A percentile compares a stretch with the other conserved stretches of the same genome.
Conservation (phyloP, 441 rosid genomes). For the Gossypium gossypioides region DNA sequence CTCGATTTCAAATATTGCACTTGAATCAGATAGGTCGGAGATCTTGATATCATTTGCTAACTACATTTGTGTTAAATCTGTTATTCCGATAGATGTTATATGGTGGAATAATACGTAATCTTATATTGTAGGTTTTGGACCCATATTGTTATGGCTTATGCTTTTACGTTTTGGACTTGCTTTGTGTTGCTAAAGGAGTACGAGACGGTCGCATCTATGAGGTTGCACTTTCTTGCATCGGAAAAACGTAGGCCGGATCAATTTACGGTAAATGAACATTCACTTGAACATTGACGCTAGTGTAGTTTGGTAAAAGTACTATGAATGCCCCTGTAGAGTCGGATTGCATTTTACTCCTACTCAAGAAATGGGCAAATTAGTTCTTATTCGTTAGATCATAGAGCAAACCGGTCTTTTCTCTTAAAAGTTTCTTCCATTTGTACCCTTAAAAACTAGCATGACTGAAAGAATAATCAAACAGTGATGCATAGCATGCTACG, state of each 20-base stretch:
- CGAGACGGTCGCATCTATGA: constrained; percentile 62
- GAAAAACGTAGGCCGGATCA: constrained; percentile 85
- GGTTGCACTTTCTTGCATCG: constrained; percentile 79
- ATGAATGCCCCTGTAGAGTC: too few species aligned
- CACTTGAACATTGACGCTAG: too few species aligned
- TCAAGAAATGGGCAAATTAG: too few species aligned
- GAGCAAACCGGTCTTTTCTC: too few species aligned
- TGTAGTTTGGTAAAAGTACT: too few species aligned
- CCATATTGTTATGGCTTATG: constrained; percentile 77
- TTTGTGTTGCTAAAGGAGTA: constrained; percentile 73
- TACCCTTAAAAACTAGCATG: too few species aligned
- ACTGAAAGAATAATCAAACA: too few species aligned
- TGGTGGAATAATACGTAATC: background rate
- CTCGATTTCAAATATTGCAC: constrained; percentile 72
- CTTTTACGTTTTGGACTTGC: constrained; percentile 84
- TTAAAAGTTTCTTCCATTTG: too few species aligned
- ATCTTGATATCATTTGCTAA: background rate
- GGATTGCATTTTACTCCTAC: too few species aligned
- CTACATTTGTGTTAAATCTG: background rate
- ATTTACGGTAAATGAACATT: constrained; percentile 47
- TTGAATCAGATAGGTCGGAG: constrained; percentile 46
- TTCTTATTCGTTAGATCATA: too few species aligned
- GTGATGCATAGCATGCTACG: too few species aligned
- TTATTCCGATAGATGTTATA: background rate
- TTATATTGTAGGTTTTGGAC: constrained; percentile 57